These are phyloP conservation scores for Parsonsia alboflavescens DNA, from an alignment of 257 asterid genomes.

Conservation along the genomic window DNA sequence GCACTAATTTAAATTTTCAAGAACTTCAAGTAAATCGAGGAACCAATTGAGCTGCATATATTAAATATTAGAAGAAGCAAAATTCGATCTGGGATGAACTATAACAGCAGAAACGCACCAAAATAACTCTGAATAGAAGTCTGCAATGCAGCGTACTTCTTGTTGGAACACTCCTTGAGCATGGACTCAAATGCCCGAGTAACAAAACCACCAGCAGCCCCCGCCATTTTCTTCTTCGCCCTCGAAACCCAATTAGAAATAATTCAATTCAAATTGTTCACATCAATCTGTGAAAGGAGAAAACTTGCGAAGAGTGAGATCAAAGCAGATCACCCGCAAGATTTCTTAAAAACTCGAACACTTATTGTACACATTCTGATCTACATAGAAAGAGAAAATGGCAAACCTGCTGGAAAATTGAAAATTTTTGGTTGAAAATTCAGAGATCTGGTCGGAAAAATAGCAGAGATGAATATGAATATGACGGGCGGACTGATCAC, in stretches of 20 bases:
- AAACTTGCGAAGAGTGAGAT: neutral
- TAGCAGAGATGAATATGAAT: neutral
- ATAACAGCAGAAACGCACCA: conserved; percentile 38
- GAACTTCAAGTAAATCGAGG: neutral
- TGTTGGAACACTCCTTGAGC: conserved; percentile 84
- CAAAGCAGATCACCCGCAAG: conserved; percentile 18
- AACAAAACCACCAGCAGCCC: conserved; percentile 96
- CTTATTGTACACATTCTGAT: neutral
- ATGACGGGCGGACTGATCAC: neutral
- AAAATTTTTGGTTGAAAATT: neutral
- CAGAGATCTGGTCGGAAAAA: neutral
- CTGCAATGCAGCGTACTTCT: conserved; percentile 58
- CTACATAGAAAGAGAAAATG: neutral
- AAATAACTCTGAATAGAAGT: conserved; percentile 62
- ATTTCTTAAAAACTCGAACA: neutral
- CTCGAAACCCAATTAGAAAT: conserved; percentile 26
- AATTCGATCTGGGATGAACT: neutral
- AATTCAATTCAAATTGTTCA: conserved; percentile 4
- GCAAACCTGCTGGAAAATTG: neutral
- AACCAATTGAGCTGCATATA: neutral
- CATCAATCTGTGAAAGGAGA: conserved; percentile 7
- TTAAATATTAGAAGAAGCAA: neutral
- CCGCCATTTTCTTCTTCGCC: conserved; percentile 56
- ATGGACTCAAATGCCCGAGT: conserved; percentile 92
- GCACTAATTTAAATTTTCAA: neutral